Evolutionary conservation across 192 early-diverging fungal genomes (phyloP).

Genomic region (Entomortierella parvispora): DNA sequence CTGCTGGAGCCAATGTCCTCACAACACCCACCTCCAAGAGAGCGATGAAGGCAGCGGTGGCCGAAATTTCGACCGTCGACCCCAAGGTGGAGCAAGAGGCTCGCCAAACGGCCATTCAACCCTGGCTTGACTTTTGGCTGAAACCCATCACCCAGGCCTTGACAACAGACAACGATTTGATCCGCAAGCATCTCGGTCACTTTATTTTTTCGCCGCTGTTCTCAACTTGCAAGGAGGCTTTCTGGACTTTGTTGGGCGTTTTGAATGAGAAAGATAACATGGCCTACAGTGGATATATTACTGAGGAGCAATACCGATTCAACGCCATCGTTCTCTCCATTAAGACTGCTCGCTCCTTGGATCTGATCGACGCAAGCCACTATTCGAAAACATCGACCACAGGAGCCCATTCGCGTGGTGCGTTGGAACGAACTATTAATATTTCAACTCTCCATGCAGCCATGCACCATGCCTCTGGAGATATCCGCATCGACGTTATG

Average conservation of each 20-base stretch:
- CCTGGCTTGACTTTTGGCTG: conserved; percentile 67
- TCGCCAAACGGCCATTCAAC: conserved; percentile 34
- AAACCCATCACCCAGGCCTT: conserved; percentile 63
- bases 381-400: conserved; percentile 46
- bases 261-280: conserved; percentile 32
- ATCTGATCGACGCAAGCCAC: conserved; percentile 60
- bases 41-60: neutral
- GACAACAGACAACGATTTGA: conserved; percentile 56
- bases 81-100: neutral
- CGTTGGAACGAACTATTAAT: conserved; percentile 55
- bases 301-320: conserved; percentile 56
- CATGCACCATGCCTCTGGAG: conserved; percentile 75
- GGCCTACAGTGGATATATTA: conserved; percentile 29
- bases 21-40: neutral
- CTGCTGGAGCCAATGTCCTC: conserved; percentile 13
- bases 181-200: conserved; percentile 67
- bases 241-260: conserved; percentile 57
- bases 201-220: conserved; percentile 65
- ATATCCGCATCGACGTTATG: conserved; percentile 81
- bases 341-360: conserved; percentile 65
- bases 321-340: conserved; percentile 70
- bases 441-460: conserved; percentile 65
- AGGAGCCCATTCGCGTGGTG: too few relatives aligned
- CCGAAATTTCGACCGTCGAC: neutral
- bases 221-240: conserved; percentile 54